These are phyloP conservation scores for Plasmodium ovale DNA, from an alignment of 169 alveolate genomes.

Conservation along the genomic window DNA sequence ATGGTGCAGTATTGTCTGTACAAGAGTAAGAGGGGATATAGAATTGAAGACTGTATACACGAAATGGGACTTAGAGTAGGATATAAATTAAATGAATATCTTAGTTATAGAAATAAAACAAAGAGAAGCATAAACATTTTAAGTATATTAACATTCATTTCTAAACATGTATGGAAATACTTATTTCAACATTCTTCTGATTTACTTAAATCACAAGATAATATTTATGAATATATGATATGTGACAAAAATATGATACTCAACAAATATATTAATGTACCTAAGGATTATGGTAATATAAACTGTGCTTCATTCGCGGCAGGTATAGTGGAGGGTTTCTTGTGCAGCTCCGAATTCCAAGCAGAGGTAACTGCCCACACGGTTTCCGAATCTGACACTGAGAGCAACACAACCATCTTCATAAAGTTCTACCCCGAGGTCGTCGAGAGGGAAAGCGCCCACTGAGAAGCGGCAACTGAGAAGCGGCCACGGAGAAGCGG, in stretches of 20 bases:
- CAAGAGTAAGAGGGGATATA: constrained; percentile 82
- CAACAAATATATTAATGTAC: constrained; percentile 83
- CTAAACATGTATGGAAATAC: constrained; percentile 84
- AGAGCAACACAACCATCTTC: constrained; percentile 82
- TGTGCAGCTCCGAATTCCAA: constrained; percentile 88
- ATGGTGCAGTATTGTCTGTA: constrained; percentile 85
- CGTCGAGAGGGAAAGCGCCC: constrained; percentile 72
- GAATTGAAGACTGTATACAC: constrained; percentile 86
- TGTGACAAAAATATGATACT: constrained; percentile 84
- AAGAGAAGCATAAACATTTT: constrained; percentile 83
- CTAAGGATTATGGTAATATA: constrained; percentile 86
- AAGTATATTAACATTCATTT: constrained; percentile 82
- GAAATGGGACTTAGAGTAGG: constrained; percentile 88
- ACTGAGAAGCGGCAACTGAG: not conserved
- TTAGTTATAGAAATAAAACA: constrained; percentile 79
- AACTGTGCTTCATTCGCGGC: constrained; percentile 90
- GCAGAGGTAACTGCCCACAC: constrained; percentile 90
- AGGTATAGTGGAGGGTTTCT: constrained; percentile 87
- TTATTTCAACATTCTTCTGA: constrained; percentile 87
- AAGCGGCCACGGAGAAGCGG: no score
- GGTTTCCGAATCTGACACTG: constrained; percentile 79
- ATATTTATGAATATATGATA: constrained; percentile 86
- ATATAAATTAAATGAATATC: constrained; percentile 81
- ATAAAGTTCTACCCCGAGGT: constrained; percentile 85
- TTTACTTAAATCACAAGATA: constrained; percentile 86